Percentiles rank a stretch among this genome's conserved stretches.
Evolutionary conservation across 441 rosid species (phyloP).

Genomic region (Syzygium syzygioides): DNA sequence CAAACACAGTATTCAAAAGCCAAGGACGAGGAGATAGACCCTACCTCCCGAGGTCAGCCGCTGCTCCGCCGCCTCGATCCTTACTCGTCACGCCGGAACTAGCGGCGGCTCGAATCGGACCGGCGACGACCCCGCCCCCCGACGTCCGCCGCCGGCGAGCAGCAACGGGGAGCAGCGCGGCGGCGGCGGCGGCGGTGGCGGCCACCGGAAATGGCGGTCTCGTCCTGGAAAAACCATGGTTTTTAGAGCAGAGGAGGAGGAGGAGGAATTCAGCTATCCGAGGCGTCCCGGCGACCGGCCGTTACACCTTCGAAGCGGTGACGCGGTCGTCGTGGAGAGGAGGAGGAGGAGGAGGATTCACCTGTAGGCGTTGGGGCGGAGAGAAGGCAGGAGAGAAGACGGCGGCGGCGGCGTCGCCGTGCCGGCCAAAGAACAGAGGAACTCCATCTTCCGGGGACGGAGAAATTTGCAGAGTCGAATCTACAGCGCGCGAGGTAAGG

Average conservation of each 20-base stretch:
- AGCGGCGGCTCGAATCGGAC: constrained; percentile 17
- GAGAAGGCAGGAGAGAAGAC: constrained; percentile 6
- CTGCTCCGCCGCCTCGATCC: constrained; percentile 19
- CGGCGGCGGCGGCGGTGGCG: not conserved
- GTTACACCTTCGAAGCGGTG: not conserved
- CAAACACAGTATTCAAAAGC: rapidly evolving
- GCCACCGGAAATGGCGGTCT: constrained; percentile 13
- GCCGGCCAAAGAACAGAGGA: not conserved
- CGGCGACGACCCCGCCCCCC: constrained; percentile 25
- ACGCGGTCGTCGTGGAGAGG: not conserved
- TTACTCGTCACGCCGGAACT: constrained; percentile 17
- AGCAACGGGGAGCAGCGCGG: constrained; percentile 5
- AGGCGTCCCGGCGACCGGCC: not conserved
- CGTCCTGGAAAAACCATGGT: constrained; percentile 34
- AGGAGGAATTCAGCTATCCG: not conserved
- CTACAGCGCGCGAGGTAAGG: not conserved
- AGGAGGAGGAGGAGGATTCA: not conserved
- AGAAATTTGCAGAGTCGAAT: not conserved
- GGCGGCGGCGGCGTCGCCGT: constrained; percentile 12
- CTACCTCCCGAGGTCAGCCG: constrained; percentile 22
- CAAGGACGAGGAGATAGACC: not conserved
- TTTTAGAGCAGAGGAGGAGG: not conserved
- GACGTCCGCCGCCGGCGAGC: constrained; percentile 24
- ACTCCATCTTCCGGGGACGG: not conserved
- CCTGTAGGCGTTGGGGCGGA: constrained; percentile 14